Percentiles rank a stretch among this genome's conserved stretches.
phyloP scores from a whole-genome alignment of 495 filamentous ascomycete species.

The Tuber magnatum region DNA sequence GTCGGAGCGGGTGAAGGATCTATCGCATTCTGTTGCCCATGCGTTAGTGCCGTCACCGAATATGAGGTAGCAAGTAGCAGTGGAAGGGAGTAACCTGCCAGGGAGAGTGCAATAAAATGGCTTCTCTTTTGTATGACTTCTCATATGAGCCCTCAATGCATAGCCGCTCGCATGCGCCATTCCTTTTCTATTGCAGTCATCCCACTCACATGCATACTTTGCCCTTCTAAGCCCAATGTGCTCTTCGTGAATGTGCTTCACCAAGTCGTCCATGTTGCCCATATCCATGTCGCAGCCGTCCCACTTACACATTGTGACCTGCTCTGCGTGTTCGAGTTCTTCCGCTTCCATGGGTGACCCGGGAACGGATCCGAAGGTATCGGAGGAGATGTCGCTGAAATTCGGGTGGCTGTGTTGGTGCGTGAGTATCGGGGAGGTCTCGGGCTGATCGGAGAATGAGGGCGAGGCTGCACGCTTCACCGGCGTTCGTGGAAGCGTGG shows the following conservation, averaged over 20 bases:
- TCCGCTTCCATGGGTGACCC: conserved; percentile 61
- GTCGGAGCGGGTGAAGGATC: conserved; percentile 93
- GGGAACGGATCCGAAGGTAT: conserved; percentile 79
- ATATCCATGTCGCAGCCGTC: conserved; percentile 77
- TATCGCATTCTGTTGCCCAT: conserved; percentile 71
- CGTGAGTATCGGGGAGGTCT: conserved; percentile 27
- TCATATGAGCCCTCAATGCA: conserved; percentile 91
- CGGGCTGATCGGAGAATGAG: conserved; percentile 31
- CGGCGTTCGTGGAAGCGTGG: conserved; percentile 20
- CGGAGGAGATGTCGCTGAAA: conserved; percentile 65
- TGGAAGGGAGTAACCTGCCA: conserved; percentile 50
- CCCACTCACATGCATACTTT: conserved; percentile 92
- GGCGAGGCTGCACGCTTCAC: conserved; percentile 34
- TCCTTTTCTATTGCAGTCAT: conserved; percentile 76
- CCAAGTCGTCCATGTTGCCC: conserved; percentile 87
- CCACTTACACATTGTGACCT: conserved; percentile 85
- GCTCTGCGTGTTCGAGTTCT: conserved; percentile 72
- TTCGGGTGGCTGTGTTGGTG: conserved; percentile 42
- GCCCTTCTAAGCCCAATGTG: conserved; percentile 72
- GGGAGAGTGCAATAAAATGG: conserved; percentile 93
- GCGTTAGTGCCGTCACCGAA: neutral
- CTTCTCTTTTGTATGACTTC: conserved; percentile 95
- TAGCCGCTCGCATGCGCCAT: conserved; percentile 90
- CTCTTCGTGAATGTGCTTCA: conserved; percentile 85
- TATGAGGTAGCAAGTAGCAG: neutral